Base-by-base conservation (phyloP, 345 rosid species). In the Gossypium stocksii region DNA sequence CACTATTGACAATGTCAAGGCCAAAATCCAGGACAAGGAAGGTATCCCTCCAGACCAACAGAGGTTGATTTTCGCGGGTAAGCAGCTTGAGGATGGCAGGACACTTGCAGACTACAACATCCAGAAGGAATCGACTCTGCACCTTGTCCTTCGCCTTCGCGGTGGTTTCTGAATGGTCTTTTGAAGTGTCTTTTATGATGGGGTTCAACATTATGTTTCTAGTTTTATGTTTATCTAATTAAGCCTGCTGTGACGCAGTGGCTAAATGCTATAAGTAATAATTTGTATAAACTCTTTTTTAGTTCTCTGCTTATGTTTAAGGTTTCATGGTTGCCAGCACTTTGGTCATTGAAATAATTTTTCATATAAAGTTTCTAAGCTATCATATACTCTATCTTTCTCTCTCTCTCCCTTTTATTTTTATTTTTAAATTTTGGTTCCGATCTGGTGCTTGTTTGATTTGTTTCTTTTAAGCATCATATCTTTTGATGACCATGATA, bases 91-190 rank as follows among this genome's bases (percentile, higher is more conserved):
- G 27, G 52, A 65, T 65, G 70, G 70, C 3, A 65, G 70, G 70
- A 65, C 70, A 3, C 29, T 65, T 1, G 70, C 70, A 1, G 70
- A 65, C 70, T 65, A 65, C 70, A 65, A 65, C 52, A 65, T 65
- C 4, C 52, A 65, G 3, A 65, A 65, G 10, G 70, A 65, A 2
- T 65, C 70, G 2, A 65, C 70, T n/a, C n/a, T n/a, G n/a, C n/a
- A n/a, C n/a, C 69, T 64, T 11, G 69, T 65, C 69, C 69, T 65
- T 2, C 69, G 69, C 52, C 69, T 65, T 65, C 69, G 69, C 6
- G 52, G 69, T 43, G 70, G 70, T 19, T 65, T 65, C 51, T 5
- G 14, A 64, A 63, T 38, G 68, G 48, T 17, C 19, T 8, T 41
- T 9, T 38, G 23, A 53, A n/a, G 27, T 41, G 67, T 63, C 15